phyloP scores from a whole-genome alignment of 2,329 filamentous ascomycete genomes.

The Tothia fuscella region DNA sequence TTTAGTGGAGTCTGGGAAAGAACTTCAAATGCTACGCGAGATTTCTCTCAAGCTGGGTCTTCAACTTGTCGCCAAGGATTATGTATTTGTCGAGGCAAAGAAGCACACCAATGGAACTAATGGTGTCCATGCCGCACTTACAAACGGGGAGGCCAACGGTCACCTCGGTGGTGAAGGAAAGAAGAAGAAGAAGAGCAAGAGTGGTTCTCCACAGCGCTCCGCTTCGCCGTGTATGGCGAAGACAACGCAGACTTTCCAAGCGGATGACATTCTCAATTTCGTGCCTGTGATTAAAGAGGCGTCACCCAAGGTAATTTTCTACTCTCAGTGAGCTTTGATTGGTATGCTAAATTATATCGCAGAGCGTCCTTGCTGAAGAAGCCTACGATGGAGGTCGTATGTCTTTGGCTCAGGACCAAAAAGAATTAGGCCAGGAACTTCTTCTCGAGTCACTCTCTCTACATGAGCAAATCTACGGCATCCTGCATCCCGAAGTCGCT shows the following conservation, averaged over 20 bases:
- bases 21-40: conserved; percentile 79
- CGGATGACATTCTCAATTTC: conserved; percentile 82
- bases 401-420: conserved; percentile 90
- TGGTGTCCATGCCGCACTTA: conserved; percentile 15
- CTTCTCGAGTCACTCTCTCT: conserved; percentile 90
- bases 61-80: conserved; percentile 71
- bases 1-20: conserved; percentile 58
- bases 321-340: not conserved
- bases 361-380: conserved; percentile 65
- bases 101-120: conserved; percentile 14
- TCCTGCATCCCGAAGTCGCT: conserved; percentile 91
- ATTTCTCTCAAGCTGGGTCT: conserved; percentile 79
- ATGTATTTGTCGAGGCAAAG: conserved; percentile 44
- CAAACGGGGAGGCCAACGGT: conserved; percentile 14
- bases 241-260: conserved; percentile 53
- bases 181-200: conserved; percentile 47
- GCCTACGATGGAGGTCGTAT: conserved; percentile 91
- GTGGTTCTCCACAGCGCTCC: conserved; percentile 34
- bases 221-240: conserved; percentile 34
- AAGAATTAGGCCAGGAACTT: conserved; percentile 89
- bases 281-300: conserved; percentile 95
- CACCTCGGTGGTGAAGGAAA: conserved; percentile 25
- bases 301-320: conserved; percentile 58
- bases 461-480: conserved; percentile 97
- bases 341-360: no score